Conservation (phyloP, 2,329 filamentous ascomycete species). For the Trichoderma semiorbis region DNA sequence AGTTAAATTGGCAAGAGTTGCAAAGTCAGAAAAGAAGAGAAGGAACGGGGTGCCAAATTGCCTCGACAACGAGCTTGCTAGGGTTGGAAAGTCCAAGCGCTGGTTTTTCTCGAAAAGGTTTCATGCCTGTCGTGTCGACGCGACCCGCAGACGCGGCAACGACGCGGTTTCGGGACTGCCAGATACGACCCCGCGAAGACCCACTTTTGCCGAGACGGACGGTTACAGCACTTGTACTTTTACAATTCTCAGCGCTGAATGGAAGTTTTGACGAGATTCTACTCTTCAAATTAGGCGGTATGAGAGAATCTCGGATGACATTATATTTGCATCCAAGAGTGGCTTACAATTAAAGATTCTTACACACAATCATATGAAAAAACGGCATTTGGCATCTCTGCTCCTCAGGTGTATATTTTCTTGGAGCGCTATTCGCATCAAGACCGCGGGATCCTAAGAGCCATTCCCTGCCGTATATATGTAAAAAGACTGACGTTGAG, state of each 20-base stretch:
- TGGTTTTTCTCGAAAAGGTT: background rate
- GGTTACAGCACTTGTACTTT: background rate
- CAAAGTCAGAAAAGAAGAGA: background rate
- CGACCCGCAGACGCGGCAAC: slow-evolving; percentile 15
- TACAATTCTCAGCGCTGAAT: background rate
- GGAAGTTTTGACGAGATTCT: background rate
- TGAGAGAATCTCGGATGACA: background rate
- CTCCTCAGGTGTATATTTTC: background rate
- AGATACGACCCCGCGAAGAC: background rate
- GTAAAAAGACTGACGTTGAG: background rate
- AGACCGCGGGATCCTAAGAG: background rate
- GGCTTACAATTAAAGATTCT: background rate
- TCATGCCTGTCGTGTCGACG: background rate
- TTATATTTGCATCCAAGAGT: background rate
- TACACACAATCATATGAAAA: background rate
- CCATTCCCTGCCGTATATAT: too few species aligned
- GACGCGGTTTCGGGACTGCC: background rate
- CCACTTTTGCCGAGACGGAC: background rate
- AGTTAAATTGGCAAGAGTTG: background rate
- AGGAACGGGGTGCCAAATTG: slow-evolving; percentile 7
- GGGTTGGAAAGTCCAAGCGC: slow-evolving; percentile 1
- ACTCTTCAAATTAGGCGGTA: background rate
- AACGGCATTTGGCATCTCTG: background rate
- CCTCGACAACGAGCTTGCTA: slow-evolving; percentile 17
- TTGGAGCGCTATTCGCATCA: background rate